phyloP scores from a whole-genome alignment of 257 asterid genomes.

The Leptodermis oblonga region DNA sequence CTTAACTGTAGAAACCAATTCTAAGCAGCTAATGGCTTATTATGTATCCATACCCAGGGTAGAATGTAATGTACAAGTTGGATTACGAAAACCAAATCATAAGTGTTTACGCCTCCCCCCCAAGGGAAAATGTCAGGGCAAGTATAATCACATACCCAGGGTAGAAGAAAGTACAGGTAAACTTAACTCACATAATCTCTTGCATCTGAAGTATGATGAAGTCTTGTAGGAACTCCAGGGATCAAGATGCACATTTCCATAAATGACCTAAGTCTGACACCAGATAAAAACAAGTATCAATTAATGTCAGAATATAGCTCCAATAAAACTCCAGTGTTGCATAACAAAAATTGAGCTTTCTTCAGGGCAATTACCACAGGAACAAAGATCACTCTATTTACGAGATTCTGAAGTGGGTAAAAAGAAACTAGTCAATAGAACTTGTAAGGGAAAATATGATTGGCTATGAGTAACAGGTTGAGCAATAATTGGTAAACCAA shows the following conservation, averaged over 20 bases:
- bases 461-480: not conserved
- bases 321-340: not conserved
- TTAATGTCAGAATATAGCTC: not conserved
- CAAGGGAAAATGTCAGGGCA: not conserved
- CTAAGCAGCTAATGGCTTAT: not conserved
- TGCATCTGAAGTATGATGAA: slow-evolving; percentile 46
- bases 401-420: not conserved
- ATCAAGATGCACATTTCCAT: slow-evolving; percentile 96
- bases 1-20: not conserved
- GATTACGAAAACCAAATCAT: no score
- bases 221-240: slow-evolving; percentile 72
- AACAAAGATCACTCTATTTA: not conserved
- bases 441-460: no score
- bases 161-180: not conserved
- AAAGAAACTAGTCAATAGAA: no score
- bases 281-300: slow-evolving; percentile 20
- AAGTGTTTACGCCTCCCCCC: no score
- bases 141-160: not conserved
- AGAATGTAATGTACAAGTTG: not conserved
- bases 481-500: not conserved
- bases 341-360: not conserved
- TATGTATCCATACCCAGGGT: not conserved
- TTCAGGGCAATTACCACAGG: not conserved
- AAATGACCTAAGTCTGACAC: slow-evolving; percentile 78
- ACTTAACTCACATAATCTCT: slow-evolving; percentile 44